Base-by-base conservation (phyloP, 768 basidiomycete species). In the Termitomyces sp. region DNA sequence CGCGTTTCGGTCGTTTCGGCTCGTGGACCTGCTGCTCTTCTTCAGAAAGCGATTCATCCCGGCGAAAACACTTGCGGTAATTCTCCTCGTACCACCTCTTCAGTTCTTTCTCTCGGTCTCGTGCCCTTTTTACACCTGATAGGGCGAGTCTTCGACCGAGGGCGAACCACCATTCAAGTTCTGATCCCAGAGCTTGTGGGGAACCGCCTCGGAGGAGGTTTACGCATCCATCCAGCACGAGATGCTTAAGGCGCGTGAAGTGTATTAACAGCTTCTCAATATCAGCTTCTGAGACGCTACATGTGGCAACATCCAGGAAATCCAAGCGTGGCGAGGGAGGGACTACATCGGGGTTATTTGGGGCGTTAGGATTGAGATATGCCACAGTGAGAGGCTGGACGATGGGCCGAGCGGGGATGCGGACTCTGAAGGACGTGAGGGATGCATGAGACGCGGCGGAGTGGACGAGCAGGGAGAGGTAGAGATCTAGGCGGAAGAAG, bases 291-390 rank as follows among this genome's bases (percentile, higher is more conserved):
- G 76, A 70, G 24, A 95, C 68, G 45, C 74, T 74, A 62, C 84
- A 88, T 0, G 90, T 90, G 0, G 90, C 89, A 13, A 96, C 69
- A 68, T 98, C 94, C 32, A 96, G 79, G 34, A 85, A 79, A 37
- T 76, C 73, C 30, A 93, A 69, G 46, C 63, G 68, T 1, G 80
- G 86, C 58, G 79, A 80, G 4, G 80, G 55, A n/a, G 62, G 43
- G 55, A 32, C 58, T 58, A 16, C 45, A 60, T 65, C 43, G 61
- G 68, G 34, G 40, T 50, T 60, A 32, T 22, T 36, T 7, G 14
- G 44, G 33, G 26, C 2, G 40, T 20, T 30, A 1, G 47, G 49
- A 33, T 53, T 27, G 26, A 52, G 14, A 27, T 55, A 59, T 1
- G 55, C 52, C 0, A 47, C 47, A 5, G 59, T 59, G 64, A 83